phyloP scores from a whole-genome alignment of 2,329 filamentous ascomycete species.

The Periconia sp. region DNA sequence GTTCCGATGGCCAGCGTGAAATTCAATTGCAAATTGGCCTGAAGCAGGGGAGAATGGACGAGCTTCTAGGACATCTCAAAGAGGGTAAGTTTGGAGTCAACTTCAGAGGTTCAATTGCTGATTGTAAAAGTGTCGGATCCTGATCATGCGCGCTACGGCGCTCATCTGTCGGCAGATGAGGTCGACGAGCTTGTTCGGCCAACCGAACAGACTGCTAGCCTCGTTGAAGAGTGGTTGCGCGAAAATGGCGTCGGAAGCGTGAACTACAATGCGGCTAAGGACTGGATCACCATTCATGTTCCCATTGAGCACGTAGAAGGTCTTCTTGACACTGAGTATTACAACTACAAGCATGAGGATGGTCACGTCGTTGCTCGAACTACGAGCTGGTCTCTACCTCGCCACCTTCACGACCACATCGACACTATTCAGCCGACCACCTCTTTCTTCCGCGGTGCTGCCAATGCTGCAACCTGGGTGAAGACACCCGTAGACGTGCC shows the following conservation, averaged over 20 bases:
- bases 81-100: conserved; percentile 47
- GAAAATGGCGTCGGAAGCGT: conserved; percentile 58
- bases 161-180: conserved; percentile 59
- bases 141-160: conserved; percentile 60
- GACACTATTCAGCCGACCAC: conserved; percentile 67
- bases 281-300: conserved; percentile 63
- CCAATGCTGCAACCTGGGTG: conserved; percentile 31
- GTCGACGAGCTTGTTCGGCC: conserved; percentile 62
- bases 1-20: conserved; percentile 55
- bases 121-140: conserved; percentile 43
- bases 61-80: conserved; percentile 61
- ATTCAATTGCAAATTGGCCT: conserved; percentile 65
- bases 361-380: conserved; percentile 60
- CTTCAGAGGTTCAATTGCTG: conserved; percentile 1
- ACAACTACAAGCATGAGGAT: conserved; percentile 60
- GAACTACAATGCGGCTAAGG: conserved; percentile 59
- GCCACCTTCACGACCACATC: conserved; percentile 63
- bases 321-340: conserved; percentile 58
- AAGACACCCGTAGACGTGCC: conserved; percentile 29
- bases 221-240: conserved; percentile 63
- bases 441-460: conserved; percentile 55
- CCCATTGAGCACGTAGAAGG: conserved; percentile 59
- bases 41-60: conserved; percentile 62
- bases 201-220: conserved; percentile 56
- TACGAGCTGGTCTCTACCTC: conserved; percentile 64